phyloP scores from a whole-genome alignment of 2,329 filamentous ascomycete genomes.

The Didymellaceae sp. region DNA sequence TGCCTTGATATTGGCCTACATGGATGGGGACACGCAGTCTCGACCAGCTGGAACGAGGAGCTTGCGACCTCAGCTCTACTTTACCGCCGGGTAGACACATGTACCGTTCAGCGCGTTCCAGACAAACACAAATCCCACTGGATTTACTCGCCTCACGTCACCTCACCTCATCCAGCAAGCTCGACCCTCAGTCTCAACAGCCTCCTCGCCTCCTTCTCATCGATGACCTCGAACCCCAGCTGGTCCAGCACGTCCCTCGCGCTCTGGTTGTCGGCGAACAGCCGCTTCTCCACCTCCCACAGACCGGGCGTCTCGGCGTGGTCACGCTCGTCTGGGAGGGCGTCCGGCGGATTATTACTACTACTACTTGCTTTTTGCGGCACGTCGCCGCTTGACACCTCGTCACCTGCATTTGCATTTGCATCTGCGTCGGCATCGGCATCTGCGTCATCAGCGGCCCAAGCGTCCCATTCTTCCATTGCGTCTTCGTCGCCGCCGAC shows the following conservation, averaged over 20 bases:
- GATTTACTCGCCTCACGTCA: too few species aligned
- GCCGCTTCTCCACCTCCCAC: constrained; percentile 55
- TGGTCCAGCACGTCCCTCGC: constrained; percentile 64
- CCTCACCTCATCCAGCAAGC: constrained; percentile 42
- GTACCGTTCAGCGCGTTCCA: too few species aligned
- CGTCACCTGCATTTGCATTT: constrained; percentile 17
- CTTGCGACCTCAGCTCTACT: too few species aligned
- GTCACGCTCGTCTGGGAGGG: too few species aligned
- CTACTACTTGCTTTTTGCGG: constrained; percentile 31
- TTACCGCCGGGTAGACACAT: too few species aligned
- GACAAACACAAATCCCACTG: too few species aligned
- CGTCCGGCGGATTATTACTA: constrained; percentile 12
- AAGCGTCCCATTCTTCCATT: constrained; percentile 30
- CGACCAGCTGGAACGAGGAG: too few species aligned
- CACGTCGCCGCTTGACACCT: constrained; percentile 3
- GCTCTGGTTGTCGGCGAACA: constrained; percentile 56
- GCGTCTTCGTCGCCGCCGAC: constrained; percentile 18
- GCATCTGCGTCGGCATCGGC: constrained; percentile 8
- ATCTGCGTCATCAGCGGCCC: constrained; percentile 14
- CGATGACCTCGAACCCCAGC: constrained; percentile 66
- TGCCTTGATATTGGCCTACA: too few species aligned
- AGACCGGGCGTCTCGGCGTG: constrained; percentile 24
- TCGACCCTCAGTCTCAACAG: constrained; percentile 73
- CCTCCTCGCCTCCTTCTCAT: constrained; percentile 68
- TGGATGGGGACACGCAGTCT: too few species aligned